Evolutionary conservation across 768 basidiomycete genomes (phyloP), one percentile per base, ranked within the genome.

Genomic region (Russula vinacea): DNA sequence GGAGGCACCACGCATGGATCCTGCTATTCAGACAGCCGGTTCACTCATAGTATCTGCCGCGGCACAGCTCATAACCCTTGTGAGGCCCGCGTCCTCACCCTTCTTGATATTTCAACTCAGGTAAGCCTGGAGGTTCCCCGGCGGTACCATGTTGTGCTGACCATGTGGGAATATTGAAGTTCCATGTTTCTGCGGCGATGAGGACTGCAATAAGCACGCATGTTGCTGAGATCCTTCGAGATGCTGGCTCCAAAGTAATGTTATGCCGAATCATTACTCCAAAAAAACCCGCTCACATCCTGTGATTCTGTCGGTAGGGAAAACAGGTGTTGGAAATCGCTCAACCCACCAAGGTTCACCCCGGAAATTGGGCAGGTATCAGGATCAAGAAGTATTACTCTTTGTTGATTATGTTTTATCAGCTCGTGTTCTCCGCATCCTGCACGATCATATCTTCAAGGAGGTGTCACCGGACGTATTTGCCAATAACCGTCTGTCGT

Each of bases 241-340:
- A 66, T 24, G 68, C 68, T 32, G 68, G 66, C 19, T 32, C 61
- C 5, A 13, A 54, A 44, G 65, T 66, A 54, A 58, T 10, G 16
- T 32, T 6, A 4, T 40, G 40, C 4, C 3, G 39, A 14, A 14
- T 39, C 32, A 39, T 5, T 22, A n/a, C 39, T 11, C 2, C 39
- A 2, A 29, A 29, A 29, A 4, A 17, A 3, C 10, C 26, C 26
- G 10, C 17, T 3, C 14, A n/a, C 14, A 7, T 7, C 44, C 3
- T 26, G 10, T 39, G n/a, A n/a, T n/a, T n/a, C 17, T 39, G 24
- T 52, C 17, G 33, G 4, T 62, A 76, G 76, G 78, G 77, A 0
- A 60, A 77, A 32, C 78, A 80, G 44, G 71, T 74, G n/a, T 64
- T 71, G 9, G 76, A 78, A 9, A 78, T 80, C 50, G 76, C 74